These are phyloP conservation scores for Orychophragmus violaceus DNA, from an alignment of 345 rosid genomes.

Conservation along the genomic window DNA sequence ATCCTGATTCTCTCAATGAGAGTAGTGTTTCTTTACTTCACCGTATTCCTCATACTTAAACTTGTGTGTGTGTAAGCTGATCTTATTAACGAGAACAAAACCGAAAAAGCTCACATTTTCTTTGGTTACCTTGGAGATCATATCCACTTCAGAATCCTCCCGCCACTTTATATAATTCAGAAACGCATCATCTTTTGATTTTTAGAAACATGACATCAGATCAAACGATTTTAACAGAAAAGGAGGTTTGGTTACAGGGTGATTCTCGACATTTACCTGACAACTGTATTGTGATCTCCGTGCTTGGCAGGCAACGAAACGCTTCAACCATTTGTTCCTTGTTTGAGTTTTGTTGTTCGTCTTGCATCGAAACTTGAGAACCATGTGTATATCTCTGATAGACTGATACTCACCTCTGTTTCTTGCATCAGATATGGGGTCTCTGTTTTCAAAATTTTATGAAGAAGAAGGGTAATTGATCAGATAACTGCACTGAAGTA, in stretches of 20 bases:
- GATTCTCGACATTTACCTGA: not conserved
- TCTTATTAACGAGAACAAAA: not conserved
- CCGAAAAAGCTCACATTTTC: not conserved
- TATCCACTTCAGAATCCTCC: constrained; percentile 4
- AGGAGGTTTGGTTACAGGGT: not conserved
- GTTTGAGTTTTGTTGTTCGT: not conserved
- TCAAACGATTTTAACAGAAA: not conserved
- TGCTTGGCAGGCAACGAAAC: constrained; percentile 14
- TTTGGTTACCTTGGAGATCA: constrained; percentile 1
- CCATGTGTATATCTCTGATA: constrained; percentile 4
- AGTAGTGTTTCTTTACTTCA: constrained; percentile 76
- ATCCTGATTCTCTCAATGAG: constrained; percentile 87
- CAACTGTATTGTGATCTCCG: constrained; percentile 2
- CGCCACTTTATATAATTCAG: constrained; percentile 12
- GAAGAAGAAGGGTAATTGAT: not conserved
- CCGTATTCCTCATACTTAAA: constrained; percentile 75
- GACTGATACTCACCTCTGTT: constrained; percentile 9
- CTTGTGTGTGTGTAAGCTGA: constrained; percentile 37
- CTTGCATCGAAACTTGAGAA: not conserved
- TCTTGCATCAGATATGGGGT: constrained; percentile 1
- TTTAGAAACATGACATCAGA: constrained; percentile 10
- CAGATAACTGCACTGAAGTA: not conserved
- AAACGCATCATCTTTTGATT: constrained; percentile 18
- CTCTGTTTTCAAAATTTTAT: not conserved
- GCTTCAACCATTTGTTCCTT: constrained; percentile 18